Evolutionary conservation across 2,329 filamentous ascomycete species (phyloP).

Genomic region (Alternaria incomplexa): DNA sequence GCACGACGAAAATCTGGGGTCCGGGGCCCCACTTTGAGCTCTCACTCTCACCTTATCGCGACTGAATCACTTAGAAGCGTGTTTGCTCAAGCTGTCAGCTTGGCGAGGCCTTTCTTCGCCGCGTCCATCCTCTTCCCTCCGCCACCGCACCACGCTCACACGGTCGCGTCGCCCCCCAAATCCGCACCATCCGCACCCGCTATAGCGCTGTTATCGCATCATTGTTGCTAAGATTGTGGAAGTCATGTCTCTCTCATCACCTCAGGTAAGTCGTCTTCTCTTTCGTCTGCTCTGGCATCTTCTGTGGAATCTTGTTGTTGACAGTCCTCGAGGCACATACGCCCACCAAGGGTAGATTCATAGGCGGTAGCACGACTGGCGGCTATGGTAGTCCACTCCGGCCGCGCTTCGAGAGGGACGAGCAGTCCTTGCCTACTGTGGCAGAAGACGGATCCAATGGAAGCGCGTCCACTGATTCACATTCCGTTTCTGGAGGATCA

Average conservation of each 20-base stretch:
- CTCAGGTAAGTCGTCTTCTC: constrained; percentile 16
- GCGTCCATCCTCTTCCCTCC: neutral
- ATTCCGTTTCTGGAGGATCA: constrained; percentile 17
- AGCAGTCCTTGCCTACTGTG: constrained; percentile 7
- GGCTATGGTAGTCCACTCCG: neutral
- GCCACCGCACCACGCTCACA: neutral
- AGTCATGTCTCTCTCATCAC: constrained; percentile 4
- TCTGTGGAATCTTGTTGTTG: constrained; percentile 3
- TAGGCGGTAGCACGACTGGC: neutral
- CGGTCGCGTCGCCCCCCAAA: neutral
- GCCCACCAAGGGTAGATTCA: neutral
- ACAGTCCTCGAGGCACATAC: constrained; percentile 15
- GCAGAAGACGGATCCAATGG: constrained; percentile 9
- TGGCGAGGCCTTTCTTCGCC: neutral
- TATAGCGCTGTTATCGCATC: neutral
- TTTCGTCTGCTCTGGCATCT: neutral
- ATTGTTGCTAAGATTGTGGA: neutral
- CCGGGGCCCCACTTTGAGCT: neutral
- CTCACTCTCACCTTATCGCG: neutral
- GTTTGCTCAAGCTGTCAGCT: constrained; percentile 2
- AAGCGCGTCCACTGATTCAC: constrained; percentile 15
- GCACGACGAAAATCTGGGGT: neutral
- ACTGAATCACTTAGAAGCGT: neutral
- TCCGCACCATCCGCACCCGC: neutral
- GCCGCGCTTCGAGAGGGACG: constrained; percentile 4